phyloP scores from a whole-genome alignment of 495 filamentous ascomycete species.

The Neurospora tetrasperma region DNA sequence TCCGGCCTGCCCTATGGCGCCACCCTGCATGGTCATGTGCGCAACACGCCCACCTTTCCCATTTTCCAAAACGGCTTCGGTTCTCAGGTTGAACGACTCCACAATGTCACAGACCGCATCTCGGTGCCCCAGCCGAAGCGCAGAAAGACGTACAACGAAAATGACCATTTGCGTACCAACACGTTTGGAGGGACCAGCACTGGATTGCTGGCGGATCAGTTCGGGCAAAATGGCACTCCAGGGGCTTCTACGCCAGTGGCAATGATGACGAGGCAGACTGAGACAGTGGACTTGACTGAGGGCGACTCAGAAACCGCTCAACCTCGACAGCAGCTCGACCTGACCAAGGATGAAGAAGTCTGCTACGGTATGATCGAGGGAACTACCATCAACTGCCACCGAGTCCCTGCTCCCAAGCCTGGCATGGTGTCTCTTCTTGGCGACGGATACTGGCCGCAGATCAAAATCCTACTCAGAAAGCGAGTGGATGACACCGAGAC shows the following conservation, averaged over 20 bases:
- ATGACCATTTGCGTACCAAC: slow-evolving; percentile 29
- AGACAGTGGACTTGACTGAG: slow-evolving; percentile 58
- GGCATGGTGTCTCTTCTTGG: slow-evolving; percentile 41
- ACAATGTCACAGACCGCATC: slow-evolving; percentile 57
- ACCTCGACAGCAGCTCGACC: slow-evolving; percentile 41
- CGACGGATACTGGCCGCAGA: slow-evolving; percentile 52
- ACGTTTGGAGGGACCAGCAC: slow-evolving; percentile 36
- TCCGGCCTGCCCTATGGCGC: slow-evolving; percentile 6
- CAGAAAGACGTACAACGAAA: slow-evolving; percentile 44
- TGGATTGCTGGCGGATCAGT: slow-evolving; percentile 52
- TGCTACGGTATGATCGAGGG: slow-evolving; percentile 76
- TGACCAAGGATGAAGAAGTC: slow-evolving; percentile 48
- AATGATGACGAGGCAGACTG: slow-evolving; percentile 6
- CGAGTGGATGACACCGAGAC: slow-evolving; percentile 35
- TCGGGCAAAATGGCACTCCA: slow-evolving; percentile 46
- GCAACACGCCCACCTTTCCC: slow-evolving; percentile 8
- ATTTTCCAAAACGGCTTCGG: slow-evolving; percentile 29
- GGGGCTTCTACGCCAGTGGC: slow-evolving; percentile 16
- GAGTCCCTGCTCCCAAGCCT: slow-evolving; percentile 55
- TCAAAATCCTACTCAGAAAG: slow-evolving; percentile 58
- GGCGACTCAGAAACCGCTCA: slow-evolving; percentile 44
- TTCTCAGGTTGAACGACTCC: slow-evolving; percentile 54
- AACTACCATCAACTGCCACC: slow-evolving; percentile 55
- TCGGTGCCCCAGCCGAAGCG: slow-evolving; percentile 52
- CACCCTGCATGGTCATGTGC: background rate